These are phyloP conservation scores for Arabidopsis hybrid DNA, from an alignment of 441 rosid genomes.

Conservation along the genomic window DNA sequence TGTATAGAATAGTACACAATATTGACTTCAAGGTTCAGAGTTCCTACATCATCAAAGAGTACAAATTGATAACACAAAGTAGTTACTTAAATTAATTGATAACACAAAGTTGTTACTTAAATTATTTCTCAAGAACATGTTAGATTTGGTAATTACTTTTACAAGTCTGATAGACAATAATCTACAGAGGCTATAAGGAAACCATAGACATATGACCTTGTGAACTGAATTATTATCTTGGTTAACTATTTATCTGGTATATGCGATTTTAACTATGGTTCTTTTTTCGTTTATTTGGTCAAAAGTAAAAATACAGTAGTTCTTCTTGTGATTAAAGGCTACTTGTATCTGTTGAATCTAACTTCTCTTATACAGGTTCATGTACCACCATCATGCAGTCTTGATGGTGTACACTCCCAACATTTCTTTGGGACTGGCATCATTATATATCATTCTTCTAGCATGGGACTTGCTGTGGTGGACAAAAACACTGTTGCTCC, in stretches of 20 bases:
- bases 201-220: constrained; percentile 4
- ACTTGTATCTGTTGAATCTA: constrained; percentile 36
- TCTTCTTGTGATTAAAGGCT: constrained; percentile 29
- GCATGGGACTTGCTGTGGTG: constrained; percentile 93
- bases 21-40: constrained; percentile 24
- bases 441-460: constrained; percentile 82
- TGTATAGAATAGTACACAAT: constrained; percentile 11
- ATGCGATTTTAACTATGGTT: constrained; percentile 3
- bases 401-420: constrained; percentile 91
- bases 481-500: constrained; percentile 81
- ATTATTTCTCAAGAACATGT: constrained; percentile 25
- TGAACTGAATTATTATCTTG: constrained; percentile 13
- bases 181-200: constrained; percentile 19
- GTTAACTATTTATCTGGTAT: constrained; percentile 23
- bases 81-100: not conserved
- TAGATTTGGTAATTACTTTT: constrained; percentile 26
- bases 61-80: not conserved
- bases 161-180: constrained; percentile 4
- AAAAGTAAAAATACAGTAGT: not conserved
- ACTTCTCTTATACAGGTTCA: constrained; percentile 69
- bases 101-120: constrained; percentile 8
- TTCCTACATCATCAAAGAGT: constrained; percentile 18
- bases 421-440: constrained; percentile 93
- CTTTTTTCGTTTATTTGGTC: not conserved
- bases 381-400: constrained; percentile 93